Percentiles rank a stretch among this genome's conserved stretches.
These are phyloP conservation scores for Persicaria maculosa DNA, from an alignment of 148 eudicot species.

Conservation along the genomic window DNA sequence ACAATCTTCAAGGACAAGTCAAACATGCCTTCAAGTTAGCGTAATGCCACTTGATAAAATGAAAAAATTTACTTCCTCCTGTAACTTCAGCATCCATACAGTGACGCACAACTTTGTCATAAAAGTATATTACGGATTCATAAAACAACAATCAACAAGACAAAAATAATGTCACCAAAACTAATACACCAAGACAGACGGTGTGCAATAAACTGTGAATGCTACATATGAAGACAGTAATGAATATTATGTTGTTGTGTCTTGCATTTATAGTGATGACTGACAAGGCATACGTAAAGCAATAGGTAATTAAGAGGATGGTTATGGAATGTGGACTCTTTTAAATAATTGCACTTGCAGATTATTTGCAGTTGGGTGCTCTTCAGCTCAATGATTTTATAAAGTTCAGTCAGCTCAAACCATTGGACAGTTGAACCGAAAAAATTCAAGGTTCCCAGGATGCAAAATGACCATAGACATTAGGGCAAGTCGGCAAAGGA, in stretches of 20 bases:
- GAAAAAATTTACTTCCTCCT: background rate
- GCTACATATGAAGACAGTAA: background rate
- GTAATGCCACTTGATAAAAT: background rate
- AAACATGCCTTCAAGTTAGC: background rate
- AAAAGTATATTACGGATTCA: too few species aligned
- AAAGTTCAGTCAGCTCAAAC: too few species aligned
- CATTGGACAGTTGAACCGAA: too few species aligned
- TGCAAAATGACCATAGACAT: too few species aligned
- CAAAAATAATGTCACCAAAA: background rate
- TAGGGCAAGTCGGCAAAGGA: too few species aligned
- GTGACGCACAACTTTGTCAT: background rate
- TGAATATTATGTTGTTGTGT: background rate
- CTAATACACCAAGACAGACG: background rate
- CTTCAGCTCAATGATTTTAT: background rate
- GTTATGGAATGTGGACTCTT: background rate
- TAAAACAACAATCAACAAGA: background rate
- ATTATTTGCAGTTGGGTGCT: background rate
- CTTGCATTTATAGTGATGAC: background rate
- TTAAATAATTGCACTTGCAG: background rate
- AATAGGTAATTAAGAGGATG: background rate
- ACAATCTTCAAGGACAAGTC: background rate
- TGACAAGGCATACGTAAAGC: background rate
- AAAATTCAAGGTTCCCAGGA: too few species aligned
- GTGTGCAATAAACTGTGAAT: background rate
- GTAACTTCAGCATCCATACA: background rate